Evolutionary conservation across 371 early-diverging fungal genomes (phyloP).

Genomic region (Circinella umbellata): DNA sequence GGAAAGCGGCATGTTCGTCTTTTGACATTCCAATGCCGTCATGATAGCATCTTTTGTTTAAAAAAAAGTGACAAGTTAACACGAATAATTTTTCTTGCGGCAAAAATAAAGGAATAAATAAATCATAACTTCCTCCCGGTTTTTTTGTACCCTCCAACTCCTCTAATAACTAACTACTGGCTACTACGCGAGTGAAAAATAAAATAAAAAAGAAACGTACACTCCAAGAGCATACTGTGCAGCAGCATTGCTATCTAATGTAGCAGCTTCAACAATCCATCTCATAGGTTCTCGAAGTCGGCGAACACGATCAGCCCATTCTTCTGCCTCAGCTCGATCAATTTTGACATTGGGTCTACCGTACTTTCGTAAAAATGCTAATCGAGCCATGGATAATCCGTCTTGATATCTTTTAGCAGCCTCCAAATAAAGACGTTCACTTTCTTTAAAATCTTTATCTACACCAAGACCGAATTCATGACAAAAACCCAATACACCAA

Average conservation of each 20-base stretch:
- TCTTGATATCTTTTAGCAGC: conserved; percentile 42
- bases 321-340: conserved; percentile 71
- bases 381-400: conserved; percentile 64
- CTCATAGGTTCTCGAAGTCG: conserved; percentile 23
- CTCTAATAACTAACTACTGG: too few relatives aligned
- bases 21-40: conserved; percentile 71
- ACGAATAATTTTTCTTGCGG: not conserved
- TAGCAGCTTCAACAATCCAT: conserved; percentile 27
- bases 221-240: conserved; percentile 68
- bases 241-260: conserved; percentile 45
- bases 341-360: conserved; percentile 79
- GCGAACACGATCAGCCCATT: conserved; percentile 52
- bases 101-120: too few relatives aligned
- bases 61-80: not conserved
- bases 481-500: conserved; percentile 68
- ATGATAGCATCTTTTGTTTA: conserved; percentile 58
- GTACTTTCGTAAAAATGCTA: conserved; percentile 78
- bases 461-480: conserved; percentile 84
- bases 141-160: too few relatives aligned
- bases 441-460: conserved; percentile 50
- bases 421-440: conserved; percentile 64
- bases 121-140: too few relatives aligned
- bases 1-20: conserved; percentile 61
- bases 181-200: too few relatives aligned
- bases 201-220: not conserved